Evolutionary conservation across 2,329 filamentous ascomycete species (phyloP).

Genomic region (Fusarium avenaceum): DNA sequence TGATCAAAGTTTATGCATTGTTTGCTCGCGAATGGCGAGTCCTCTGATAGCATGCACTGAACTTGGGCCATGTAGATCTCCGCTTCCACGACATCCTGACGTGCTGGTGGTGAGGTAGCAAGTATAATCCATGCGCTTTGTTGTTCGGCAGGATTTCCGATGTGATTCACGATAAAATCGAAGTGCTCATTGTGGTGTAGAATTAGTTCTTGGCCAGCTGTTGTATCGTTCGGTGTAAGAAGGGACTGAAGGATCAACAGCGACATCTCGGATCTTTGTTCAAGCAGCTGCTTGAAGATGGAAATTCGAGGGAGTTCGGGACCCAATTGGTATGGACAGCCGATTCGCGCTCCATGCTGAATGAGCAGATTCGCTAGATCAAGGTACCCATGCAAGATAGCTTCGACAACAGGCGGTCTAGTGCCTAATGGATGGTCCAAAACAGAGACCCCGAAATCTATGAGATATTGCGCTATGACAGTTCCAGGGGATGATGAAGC

Average conservation of each 20-base stretch:
- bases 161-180: neutral
- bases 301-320: neutral
- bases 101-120: neutral
- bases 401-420: neutral
- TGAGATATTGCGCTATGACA: neutral
- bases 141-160: neutral
- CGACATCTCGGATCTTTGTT: neutral
- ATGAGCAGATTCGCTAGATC: neutral
- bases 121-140: neutral
- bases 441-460: neutral
- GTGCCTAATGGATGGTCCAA: neutral
- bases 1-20: slow-evolving; percentile 2
- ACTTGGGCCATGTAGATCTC: slow-evolving; percentile 5
- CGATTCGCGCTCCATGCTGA: neutral
- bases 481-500: neutral
- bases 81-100: neutral
- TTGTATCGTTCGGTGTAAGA: rapidly evolving
- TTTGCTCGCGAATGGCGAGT: neutral
- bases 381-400: neutral
- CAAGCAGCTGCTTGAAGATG: neutral
- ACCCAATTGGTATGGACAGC: neutral
- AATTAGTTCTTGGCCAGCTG: rapidly evolving
- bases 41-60: neutral
- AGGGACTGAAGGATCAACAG: neutral
- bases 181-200: neutral